Evolutionary conservation across 2,329 filamentous ascomycete genomes (phyloP).

Genomic region (Hymenoscyphus scutula): DNA sequence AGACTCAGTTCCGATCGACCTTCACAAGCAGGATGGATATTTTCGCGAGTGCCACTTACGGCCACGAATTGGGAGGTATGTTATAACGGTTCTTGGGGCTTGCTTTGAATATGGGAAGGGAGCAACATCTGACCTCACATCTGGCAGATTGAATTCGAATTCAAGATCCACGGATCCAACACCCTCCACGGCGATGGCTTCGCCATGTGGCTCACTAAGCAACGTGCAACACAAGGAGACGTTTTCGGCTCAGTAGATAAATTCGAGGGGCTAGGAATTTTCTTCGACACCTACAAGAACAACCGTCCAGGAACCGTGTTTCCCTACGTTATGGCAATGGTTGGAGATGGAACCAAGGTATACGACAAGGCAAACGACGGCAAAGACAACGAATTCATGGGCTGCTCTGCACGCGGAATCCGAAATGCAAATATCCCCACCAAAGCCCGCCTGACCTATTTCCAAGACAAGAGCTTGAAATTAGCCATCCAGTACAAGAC

Average conservation of each 20-base stretch:
- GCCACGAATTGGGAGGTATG: slow-evolving; percentile 93
- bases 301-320: slow-evolving; percentile 94
- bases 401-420: slow-evolving; percentile 91
- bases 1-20: slow-evolving; percentile 87
- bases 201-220: slow-evolving; percentile 96
- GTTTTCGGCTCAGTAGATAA: slow-evolving; percentile 87
- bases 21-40: slow-evolving; percentile 90
- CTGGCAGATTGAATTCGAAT: slow-evolving; percentile 78
- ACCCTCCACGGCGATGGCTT: slow-evolving; percentile 94
- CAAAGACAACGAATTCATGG: slow-evolving; percentile 87
- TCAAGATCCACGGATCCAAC: slow-evolving; percentile 86
- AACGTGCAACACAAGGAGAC: slow-evolving; percentile 73
- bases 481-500: slow-evolving; percentile 93
- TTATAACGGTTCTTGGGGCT: slow-evolving; percentile 9
- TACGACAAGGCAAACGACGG: slow-evolving; percentile 96
- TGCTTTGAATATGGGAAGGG: not conserved
- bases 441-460: slow-evolving; percentile 87
- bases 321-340: slow-evolving; percentile 98
- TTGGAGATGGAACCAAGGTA: slow-evolving; percentile 80
- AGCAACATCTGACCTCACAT: not conserved
- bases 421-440: slow-evolving; percentile 77
- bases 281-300: slow-evolving; percentile 98
- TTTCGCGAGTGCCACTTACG: slow-evolving; percentile 88
- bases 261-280: slow-evolving; percentile 92
- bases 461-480: slow-evolving; percentile 89